phyloP scores from a whole-genome alignment of 352 stramenopile species.

The Phytophthora tubulina region DNA sequence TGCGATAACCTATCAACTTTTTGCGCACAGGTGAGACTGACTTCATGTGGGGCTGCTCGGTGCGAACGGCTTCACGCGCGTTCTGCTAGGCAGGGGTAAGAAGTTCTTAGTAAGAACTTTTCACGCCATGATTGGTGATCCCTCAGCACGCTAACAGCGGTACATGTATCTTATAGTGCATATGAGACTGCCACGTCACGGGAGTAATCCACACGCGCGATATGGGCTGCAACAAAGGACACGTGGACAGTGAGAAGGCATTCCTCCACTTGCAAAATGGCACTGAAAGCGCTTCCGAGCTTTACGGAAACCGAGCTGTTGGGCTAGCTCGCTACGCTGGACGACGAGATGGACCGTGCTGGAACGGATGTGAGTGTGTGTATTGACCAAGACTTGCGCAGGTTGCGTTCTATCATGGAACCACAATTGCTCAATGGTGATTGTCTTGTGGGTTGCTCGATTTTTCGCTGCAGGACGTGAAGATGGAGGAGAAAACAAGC shows the following conservation, averaged over 20 bases:
- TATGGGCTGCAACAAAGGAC: conserved; percentile 10
- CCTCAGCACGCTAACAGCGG: too few relatives aligned
- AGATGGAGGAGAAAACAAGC: conserved; percentile 13
- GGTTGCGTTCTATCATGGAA: neutral
- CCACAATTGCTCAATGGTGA: neutral
- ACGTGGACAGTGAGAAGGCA: conserved; percentile 11
- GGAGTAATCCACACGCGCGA: conserved; percentile 24
- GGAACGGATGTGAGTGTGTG: conserved; percentile 1
- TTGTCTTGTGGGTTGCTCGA: neutral
- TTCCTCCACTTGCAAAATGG: conserved; percentile 13
- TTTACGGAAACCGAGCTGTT: conserved; percentile 63
- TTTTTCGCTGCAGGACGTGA: conserved; percentile 6
- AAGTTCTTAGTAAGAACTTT: too few relatives aligned
- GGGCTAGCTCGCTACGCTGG: conserved; percentile 45
- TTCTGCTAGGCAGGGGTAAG: too few relatives aligned
- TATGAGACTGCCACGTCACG: neutral
- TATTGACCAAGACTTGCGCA: too few relatives aligned
- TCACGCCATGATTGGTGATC: too few relatives aligned
- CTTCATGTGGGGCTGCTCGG: too few relatives aligned
- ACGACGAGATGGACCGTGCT: conserved; percentile 5
- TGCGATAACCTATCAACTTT: too few relatives aligned
- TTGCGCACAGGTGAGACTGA: too few relatives aligned
- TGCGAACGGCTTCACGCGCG: too few relatives aligned
- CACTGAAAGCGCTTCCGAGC: conserved; percentile 12
- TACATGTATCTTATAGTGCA: too few relatives aligned